These are phyloP conservation scores for Pseudocercospora fuligena DNA, from an alignment of 2,329 filamentous ascomycete genomes.

Conservation along the genomic window DNA sequence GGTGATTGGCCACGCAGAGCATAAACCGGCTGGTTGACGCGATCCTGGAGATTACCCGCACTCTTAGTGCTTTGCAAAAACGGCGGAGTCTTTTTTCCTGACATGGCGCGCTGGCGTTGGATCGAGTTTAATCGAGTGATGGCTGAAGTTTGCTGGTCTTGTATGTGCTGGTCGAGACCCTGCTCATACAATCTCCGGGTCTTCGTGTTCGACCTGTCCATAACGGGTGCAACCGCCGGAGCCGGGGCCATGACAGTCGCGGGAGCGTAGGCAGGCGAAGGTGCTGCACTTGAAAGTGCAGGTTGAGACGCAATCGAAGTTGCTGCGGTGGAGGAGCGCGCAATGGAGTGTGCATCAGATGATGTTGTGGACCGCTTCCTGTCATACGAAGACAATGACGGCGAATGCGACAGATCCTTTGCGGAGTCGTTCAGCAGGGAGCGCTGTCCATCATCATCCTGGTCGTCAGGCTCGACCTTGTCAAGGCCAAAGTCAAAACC, in stretches of 20 bases:
- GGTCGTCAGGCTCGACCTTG: constrained; percentile 42
- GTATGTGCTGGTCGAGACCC: constrained; percentile 75
- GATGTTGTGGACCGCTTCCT: constrained; percentile 81
- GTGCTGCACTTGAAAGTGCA: constrained; percentile 41
- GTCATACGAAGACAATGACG: constrained; percentile 67
- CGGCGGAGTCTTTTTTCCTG: constrained; percentile 54
- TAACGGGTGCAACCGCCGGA: constrained; percentile 31
- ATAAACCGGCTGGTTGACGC: constrained; percentile 38
- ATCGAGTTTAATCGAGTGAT: constrained; percentile 81
- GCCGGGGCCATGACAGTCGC: constrained; percentile 40
- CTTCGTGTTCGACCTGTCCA: constrained; percentile 72
- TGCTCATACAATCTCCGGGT: constrained; percentile 81
- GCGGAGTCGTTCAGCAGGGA: constrained; percentile 52
- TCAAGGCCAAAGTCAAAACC: constrained; percentile 41
- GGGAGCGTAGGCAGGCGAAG: constrained; percentile 58
- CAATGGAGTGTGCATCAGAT: constrained; percentile 73
- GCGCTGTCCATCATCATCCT: constrained; percentile 48
- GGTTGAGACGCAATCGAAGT: constrained; percentile 83
- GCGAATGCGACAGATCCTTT: constrained; percentile 53
- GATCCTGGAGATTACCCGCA: constrained; percentile 68
- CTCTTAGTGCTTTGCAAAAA: constrained; percentile 53
- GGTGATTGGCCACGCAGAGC: constrained; percentile 47
- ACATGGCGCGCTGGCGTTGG: constrained; percentile 64
- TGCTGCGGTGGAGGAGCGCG: constrained; percentile 81
- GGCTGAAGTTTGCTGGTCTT: constrained; percentile 78